Base-by-base conservation (phyloP, 2,329 filamentous ascomycete genomes). In the Diaporthe sp. region DNA sequence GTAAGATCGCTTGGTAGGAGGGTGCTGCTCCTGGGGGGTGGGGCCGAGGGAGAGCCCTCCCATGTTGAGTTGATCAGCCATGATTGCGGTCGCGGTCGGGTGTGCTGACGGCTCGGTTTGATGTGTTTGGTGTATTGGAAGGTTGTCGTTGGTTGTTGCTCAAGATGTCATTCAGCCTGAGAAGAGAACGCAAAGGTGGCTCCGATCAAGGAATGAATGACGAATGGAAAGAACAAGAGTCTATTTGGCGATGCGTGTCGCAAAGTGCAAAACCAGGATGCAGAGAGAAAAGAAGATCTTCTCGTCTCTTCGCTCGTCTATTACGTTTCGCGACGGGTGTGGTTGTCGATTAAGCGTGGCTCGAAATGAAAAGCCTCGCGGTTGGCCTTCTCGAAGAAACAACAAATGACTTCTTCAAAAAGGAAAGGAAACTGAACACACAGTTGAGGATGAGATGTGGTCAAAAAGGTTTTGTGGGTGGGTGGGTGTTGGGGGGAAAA, bases 51-150 rank as follows among this genome's bases (percentile, higher is more conserved):
- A 93, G 82, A 96, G 88, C 83, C 92, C 91, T 84, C 89, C 90
- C 91, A 96, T 95, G 88, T 95, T 95, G 82, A 97, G 90, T 88
- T 96, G 93, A 82, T 95, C 93, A 84, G 94, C 94, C 94, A 95
- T 95, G 83, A 85, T 93, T 87, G 81, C 81, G 81, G 71, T 78
- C 60, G 73, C 67, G 37, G 72, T 67, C 60, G 49, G 49, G n/a
- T 58, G 42, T 55, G 42, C 58, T 76, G 62, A 76, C 53, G 75
- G 71, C 73, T 78, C 72, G 77, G 75, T 76, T 72, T 72, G 65
- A 42, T 73, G 72, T 49, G 44, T 53, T 73, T 31, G 46, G 10
- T 53, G 49, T 53, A 19, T 67, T 51, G 42, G 8, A 13, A 46
- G 17, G 58, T 71, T 57, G 68, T 73, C 68, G 61, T 75, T 76